A percentile compares a stretch with the other conserved stretches of the same genome.
Evolutionary conservation across 495 filamentous ascomycete species (phyloP).

Genomic region (Hypoxylon cercidicola): DNA sequence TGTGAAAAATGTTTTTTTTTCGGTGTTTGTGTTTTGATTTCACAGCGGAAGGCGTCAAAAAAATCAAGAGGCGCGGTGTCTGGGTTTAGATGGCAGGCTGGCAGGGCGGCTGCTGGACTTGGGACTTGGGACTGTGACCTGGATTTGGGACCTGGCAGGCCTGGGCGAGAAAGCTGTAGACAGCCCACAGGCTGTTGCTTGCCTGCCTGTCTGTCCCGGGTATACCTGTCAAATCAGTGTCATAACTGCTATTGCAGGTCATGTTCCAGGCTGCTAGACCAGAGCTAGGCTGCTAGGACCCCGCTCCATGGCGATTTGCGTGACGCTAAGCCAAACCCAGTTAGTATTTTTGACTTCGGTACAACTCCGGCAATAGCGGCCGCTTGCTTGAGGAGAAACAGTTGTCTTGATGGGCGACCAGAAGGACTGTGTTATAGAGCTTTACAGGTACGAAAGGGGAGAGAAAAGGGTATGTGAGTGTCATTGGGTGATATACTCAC

Average conservation of each 20-base stretch:
- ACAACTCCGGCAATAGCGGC: slow-evolving; percentile 29
- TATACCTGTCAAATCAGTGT: too few relatives aligned
- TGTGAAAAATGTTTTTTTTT: slow-evolving; percentile 49
- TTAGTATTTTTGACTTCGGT: slow-evolving; percentile 21
- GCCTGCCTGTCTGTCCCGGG: background rate
- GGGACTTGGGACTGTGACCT: background rate
- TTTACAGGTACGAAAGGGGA: slow-evolving; percentile 3
- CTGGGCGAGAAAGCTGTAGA: background rate
- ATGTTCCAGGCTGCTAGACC: slow-evolving; percentile 6
- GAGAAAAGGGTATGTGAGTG: background rate
- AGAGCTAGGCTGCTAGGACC: too few relatives aligned
- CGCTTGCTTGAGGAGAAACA: slow-evolving; percentile 29
- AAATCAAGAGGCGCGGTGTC: slow-evolving; percentile 47
- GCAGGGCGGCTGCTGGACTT: slow-evolving; percentile 7
- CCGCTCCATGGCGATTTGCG: slow-evolving; percentile 6
- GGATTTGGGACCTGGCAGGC: background rate
- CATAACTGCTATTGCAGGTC: background rate
- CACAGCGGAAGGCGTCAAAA: slow-evolving; percentile 27
- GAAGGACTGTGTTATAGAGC: slow-evolving; percentile 18
- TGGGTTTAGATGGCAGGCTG: slow-evolving; percentile 1
- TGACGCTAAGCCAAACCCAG: slow-evolving; percentile 14
- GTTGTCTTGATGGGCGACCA: slow-evolving; percentile 13
- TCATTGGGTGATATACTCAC: slow-evolving; percentile 13
- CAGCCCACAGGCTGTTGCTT: slow-evolving; percentile 1
- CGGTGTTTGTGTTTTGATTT: slow-evolving; percentile 43